phyloP scores from a whole-genome alignment of 306 rosid species.

The Vachellia collinsii region DNA sequence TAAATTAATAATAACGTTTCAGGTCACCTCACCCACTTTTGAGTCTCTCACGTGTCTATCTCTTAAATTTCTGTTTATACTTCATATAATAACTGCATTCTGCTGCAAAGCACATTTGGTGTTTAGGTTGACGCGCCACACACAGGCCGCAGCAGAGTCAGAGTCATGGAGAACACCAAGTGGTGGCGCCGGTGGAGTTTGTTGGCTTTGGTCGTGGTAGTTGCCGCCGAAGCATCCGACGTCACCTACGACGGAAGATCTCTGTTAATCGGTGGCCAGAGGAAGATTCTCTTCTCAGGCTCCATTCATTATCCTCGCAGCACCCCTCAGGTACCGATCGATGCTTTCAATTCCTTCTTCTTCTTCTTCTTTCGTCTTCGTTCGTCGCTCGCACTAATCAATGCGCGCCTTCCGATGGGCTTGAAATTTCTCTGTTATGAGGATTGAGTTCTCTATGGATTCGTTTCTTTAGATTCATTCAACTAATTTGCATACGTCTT shows the following conservation, averaged over 20 bases:
- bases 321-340: slow-evolving; percentile 66
- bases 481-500: neutral
- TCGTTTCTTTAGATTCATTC: neutral
- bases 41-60: slow-evolving; percentile 34
- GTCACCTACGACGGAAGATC: slow-evolving; percentile 81
- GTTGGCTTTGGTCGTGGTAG: neutral
- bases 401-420: neutral
- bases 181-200: slow-evolving; percentile 31
- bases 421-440: neutral
- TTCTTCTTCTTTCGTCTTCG: neutral
- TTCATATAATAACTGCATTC: neutral
- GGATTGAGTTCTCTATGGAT: neutral
- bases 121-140: neutral
- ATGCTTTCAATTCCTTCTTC: neutral
- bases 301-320: slow-evolving; percentile 92
- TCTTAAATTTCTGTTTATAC: neutral
- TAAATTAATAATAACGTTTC: neutral
- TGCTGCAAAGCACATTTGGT: neutral
- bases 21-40: slow-evolving; percentile 39
- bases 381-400: neutral
- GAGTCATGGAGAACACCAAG: slow-evolving; percentile 35
- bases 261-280: slow-evolving; percentile 66
- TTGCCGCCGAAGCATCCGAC: slow-evolving; percentile 4
- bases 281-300: slow-evolving; percentile 74
- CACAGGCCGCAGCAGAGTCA: too few relatives aligned